Evolutionary conservation across 192 early-diverging fungal species (phyloP), one percentile per base, ranked within the genome.

Genomic region (Backusella luteola): DNA sequence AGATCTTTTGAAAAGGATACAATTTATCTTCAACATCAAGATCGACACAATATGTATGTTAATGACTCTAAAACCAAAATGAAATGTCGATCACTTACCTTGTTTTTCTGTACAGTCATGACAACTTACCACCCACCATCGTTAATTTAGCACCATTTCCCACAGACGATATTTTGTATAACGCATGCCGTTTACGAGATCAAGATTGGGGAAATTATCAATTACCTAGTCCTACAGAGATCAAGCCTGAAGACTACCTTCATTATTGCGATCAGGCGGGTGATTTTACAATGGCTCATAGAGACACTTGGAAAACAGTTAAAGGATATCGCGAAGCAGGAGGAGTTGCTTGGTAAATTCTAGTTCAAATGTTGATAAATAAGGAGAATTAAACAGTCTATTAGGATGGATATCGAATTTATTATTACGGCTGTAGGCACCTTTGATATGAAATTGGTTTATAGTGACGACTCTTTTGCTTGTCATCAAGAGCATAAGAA

Each of bases 401-500:
- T 38, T 71, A 71, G 69, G 69, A 49, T 76, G 67, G 79, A 80
- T 63, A 72, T 80, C 29, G 79, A 80, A 41, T 80, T 80, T 39
- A 69, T 80, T 67, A 70, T 67, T 34, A 76, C 79, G 12, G 79
- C 79, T 1, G 12, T 66, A 0, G 75, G 79, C 32, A 70, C 74
- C 21, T 80, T 76, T 66, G 74, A 67, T 35, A 67, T 76, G 29
- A 66, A 66, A 21, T 36, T 80, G 38, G 63, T 75, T 63, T 80
- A 72, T 17, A 76, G 69, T 15, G 66, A 32, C 2, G 59, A 75
- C 21, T 26, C 52, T 1, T 69, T 80, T 35, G 44, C 79, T 4
- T 80, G 79, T 56, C 79, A 75, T 49, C 79, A 80, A 76, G 74
- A 80, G 8, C 79, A 75, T 66, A 53, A 52, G 26, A 80, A 80